A percentile compares a stretch with the other conserved stretches of the same genome.
Evolutionary conservation across 2,329 filamentous ascomycete genomes (phyloP).

Genomic region (Colletotrichum sp.): DNA sequence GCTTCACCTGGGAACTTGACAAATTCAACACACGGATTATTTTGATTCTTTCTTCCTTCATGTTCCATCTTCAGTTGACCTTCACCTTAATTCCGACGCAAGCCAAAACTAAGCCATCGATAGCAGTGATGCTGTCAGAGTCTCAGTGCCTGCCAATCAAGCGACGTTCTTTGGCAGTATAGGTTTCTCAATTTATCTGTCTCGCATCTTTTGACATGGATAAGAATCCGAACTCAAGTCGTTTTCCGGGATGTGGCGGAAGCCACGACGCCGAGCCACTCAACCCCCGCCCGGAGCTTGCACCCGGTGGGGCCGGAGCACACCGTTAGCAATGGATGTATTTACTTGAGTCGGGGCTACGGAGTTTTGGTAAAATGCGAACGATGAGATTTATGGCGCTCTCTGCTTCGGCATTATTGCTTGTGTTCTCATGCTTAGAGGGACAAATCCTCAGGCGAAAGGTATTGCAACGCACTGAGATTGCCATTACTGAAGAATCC

Average conservation of each 20-base stretch:
- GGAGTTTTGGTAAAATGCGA: not conserved
- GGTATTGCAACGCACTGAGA: not conserved
- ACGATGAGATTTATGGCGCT: not conserved
- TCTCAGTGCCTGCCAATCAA: not conserved
- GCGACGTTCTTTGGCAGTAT: not conserved
- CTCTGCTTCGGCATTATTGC: not conserved
- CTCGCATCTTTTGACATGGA: not conserved
- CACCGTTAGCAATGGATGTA: not conserved
- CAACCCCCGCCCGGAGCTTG: not conserved
- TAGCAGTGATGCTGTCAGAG: not conserved
- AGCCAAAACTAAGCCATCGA: not conserved
- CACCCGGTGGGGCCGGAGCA: not conserved
- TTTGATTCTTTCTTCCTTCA: not conserved
- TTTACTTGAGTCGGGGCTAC: not conserved
- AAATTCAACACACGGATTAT: not conserved
- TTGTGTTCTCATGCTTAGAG: not conserved
- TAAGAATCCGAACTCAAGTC: not conserved
- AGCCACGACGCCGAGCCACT: not conserved
- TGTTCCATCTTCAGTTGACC: not conserved
- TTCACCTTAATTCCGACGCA: not conserved
- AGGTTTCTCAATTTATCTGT: not conserved
- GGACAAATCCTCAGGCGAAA: not conserved
- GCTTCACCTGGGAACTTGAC: not conserved
- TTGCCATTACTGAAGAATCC: not conserved
- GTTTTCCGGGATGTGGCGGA: not conserved